Conservation (phyloP, 495 filamentous ascomycete genomes). For the Xylaria cubensis region DNA sequence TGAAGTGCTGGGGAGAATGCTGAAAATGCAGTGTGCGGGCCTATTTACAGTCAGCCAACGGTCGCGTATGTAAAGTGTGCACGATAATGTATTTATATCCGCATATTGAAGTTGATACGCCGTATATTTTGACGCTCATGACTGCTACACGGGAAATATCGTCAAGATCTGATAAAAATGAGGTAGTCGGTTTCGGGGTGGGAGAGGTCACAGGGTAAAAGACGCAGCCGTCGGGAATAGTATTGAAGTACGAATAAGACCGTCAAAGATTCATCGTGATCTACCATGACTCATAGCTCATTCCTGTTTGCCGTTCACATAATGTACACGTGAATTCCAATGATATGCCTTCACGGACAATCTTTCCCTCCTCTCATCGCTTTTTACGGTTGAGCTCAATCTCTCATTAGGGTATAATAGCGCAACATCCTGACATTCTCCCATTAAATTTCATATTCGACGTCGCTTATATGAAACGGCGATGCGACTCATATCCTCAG, state of each 20-base stretch:
- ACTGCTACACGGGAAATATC: background rate
- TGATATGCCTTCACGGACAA: background rate
- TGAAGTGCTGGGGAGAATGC: background rate
- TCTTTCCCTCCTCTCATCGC: background rate
- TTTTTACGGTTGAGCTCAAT: background rate
- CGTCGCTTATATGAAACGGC: background rate
- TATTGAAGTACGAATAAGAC: background rate
- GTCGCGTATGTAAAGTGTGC: background rate
- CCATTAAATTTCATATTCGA: background rate
- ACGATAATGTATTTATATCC: background rate
- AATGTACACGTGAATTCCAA: background rate
- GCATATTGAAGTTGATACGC: background rate
- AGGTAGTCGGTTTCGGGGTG: background rate
- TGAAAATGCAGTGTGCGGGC: background rate
- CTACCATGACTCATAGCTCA: constrained; percentile 10
- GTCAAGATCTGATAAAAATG: background rate
- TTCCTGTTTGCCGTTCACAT: background rate
- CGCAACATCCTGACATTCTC: background rate
- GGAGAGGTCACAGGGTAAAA: background rate
- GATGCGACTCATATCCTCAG: background rate
- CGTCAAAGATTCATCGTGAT: background rate
- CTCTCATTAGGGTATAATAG: background rate
- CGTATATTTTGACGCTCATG: too few relatives aligned
- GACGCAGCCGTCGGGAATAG: background rate
- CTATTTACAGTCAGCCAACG: background rate